Conservation (phyloP, 441 rosid species). For the Eutrema salsugineum region DNA sequence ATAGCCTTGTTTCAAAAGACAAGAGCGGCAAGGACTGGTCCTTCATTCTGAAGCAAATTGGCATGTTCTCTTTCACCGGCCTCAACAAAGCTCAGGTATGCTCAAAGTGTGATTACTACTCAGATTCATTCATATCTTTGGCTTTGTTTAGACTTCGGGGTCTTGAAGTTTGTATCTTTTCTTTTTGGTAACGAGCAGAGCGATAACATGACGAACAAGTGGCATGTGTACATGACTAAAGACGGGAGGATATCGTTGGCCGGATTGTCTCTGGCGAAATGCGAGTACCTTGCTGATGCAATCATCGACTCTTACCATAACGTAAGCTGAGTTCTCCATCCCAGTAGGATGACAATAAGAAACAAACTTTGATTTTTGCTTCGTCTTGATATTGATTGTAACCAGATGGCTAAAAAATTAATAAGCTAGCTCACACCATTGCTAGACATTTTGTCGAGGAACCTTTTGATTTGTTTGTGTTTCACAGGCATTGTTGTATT, state of each 20-base stretch:
- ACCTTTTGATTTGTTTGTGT: neutral
- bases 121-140: neutral
- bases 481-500: constrained; percentile 33
- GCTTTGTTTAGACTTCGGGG: neutral
- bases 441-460: constrained; percentile 14
- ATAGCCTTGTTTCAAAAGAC: constrained; percentile 72
- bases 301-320: constrained; percentile 78
- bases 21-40: constrained; percentile 95
- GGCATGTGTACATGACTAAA: constrained; percentile 97
- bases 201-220: constrained; percentile 87
- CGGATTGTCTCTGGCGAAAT: constrained; percentile 82
- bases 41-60: constrained; percentile 84
- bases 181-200: constrained; percentile 42
- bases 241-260: constrained; percentile 95
- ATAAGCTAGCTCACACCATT: constrained; percentile 11
- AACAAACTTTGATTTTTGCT: neutral
- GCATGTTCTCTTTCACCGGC: constrained; percentile 98
- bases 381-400: constrained; percentile 2
- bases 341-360: neutral
- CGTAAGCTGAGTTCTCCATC: constrained; percentile 41
- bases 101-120: neutral
- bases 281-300: constrained; percentile 89
- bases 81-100: constrained; percentile 85
- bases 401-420: neutral
- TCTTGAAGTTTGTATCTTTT: neutral